Evolutionary conservation across 306 rosid genomes (phyloP).

Genomic region (Glycine latifolia): DNA sequence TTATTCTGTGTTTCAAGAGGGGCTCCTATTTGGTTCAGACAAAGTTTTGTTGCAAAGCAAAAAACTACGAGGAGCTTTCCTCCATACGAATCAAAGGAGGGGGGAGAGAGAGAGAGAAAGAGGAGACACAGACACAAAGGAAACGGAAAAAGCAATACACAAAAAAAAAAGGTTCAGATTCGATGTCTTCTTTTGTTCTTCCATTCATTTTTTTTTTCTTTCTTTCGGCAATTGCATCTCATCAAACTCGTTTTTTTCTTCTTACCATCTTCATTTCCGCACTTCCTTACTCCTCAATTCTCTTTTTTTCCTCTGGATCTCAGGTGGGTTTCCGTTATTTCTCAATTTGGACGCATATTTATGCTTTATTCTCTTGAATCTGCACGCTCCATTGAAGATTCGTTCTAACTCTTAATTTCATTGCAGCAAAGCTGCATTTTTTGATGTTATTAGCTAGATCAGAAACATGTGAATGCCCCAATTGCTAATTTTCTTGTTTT

Average conservation of each 20-base stretch:
- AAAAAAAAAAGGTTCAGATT: constrained; percentile 45
- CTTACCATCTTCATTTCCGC: not conserved
- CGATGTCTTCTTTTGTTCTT: constrained; percentile 27
- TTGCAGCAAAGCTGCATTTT: not conserved
- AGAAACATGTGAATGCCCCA: constrained; percentile 10
- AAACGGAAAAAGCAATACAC: not conserved
- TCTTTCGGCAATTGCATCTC: not conserved
- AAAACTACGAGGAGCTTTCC: constrained; percentile 32
- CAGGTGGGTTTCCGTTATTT: constrained; percentile 40
- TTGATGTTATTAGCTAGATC: constrained; percentile 36
- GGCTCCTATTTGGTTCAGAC: constrained; percentile 19
- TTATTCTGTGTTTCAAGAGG: not conserved
- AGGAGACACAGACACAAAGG: constrained; percentile 55
- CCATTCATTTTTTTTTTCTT: not conserved
- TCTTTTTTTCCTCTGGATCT: constrained; percentile 36
- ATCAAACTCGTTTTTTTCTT: constrained; percentile 10
- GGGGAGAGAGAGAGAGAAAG: constrained; percentile 33
- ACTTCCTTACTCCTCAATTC: constrained; percentile 17
- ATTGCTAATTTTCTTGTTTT: constrained; percentile 16
- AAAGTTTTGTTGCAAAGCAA: constrained; percentile 6
- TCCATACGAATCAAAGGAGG: constrained; percentile 44
- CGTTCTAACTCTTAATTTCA: constrained; percentile 29
- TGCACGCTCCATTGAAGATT: not conserved
- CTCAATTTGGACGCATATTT: not conserved
- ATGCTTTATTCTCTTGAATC: not conserved